Evolutionary conservation across 257 asterid genomes (phyloP).

Genomic region (Henckelia pumila): DNA sequence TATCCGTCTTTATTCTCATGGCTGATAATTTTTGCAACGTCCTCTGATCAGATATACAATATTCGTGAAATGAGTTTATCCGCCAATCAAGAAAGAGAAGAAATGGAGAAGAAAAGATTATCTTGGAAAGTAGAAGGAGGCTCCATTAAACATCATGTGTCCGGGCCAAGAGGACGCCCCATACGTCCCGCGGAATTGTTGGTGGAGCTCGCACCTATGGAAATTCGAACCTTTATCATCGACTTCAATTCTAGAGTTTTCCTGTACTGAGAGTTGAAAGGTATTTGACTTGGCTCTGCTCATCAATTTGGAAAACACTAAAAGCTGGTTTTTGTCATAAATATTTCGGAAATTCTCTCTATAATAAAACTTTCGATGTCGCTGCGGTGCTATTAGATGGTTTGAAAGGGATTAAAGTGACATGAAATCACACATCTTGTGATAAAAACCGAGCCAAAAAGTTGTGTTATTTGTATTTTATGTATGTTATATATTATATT

Average conservation of each 20-base stretch:
- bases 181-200: constrained; percentile 54
- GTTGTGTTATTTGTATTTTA: too few relatives aligned
- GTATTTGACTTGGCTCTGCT: neutral
- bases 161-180: constrained; percentile 53
- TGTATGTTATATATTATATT: too few relatives aligned
- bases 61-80: constrained; percentile 63
- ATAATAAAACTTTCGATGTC: too few relatives aligned
- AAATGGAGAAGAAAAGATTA: constrained; percentile 68
- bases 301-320: neutral
- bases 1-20: neutral
- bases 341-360: neutral
- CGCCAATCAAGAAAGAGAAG: constrained; percentile 75
- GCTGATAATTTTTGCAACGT: constrained; percentile 1
- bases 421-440: too few relatives aligned
- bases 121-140: constrained; percentile 66
- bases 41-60: constrained; percentile 41
- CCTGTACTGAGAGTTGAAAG: constrained; percentile 12
- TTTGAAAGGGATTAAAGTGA: too few relatives aligned
- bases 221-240: constrained; percentile 72
- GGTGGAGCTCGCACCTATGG: constrained; percentile 85
- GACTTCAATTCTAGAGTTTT: constrained; percentile 34
- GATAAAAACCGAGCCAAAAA: too few relatives aligned
- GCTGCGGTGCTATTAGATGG: too few relatives aligned
- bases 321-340: neutral
- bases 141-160: constrained; percentile 21